Percentiles rank a stretch among this genome's conserved stretches.
Evolutionary conservation across 2,329 filamentous ascomycete genomes (phyloP).

Genomic region (Didymella sp.): DNA sequence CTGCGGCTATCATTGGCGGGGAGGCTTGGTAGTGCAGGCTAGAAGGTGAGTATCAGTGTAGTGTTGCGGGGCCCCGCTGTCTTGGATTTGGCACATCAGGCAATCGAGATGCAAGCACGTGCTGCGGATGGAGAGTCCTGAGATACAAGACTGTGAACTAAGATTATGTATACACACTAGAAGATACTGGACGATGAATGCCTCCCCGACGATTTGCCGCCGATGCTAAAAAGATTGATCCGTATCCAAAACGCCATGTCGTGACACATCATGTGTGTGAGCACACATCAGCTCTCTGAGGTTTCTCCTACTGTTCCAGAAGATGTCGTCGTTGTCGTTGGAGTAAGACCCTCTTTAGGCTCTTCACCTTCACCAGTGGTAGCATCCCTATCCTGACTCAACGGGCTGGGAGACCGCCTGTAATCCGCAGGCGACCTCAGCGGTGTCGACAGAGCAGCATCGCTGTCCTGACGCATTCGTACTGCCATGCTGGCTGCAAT

Average conservation of each 20-base stretch:
- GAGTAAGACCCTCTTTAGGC: neutral
- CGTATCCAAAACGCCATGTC: slow-evolving; percentile 9
- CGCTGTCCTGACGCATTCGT: slow-evolving; percentile 45
- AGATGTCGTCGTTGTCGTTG: neutral
- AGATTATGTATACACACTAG: slow-evolving; percentile 5
- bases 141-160: neutral
- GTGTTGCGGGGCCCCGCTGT: slow-evolving; percentile 9
- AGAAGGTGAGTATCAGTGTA: neutral
- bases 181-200: neutral
- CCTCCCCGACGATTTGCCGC: neutral
- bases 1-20: neutral
- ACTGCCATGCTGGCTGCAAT: slow-evolving; percentile 55
- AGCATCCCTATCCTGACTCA: neutral
- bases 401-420: slow-evolving; percentile 7
- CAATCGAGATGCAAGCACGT: slow-evolving; percentile 3
- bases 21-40: neutral
- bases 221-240: neutral
- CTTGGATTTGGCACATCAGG: neutral
- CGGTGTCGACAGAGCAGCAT: slow-evolving; percentile 19
- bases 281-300: neutral
- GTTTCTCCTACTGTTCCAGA: neutral
- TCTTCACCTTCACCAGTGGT: slow-evolving; percentile 1
- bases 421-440: slow-evolving; percentile 9
- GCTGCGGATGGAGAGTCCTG: neutral
- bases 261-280: neutral